phyloP scores from a whole-genome alignment of 768 basidiomycete species.

The Russula virescens region DNA sequence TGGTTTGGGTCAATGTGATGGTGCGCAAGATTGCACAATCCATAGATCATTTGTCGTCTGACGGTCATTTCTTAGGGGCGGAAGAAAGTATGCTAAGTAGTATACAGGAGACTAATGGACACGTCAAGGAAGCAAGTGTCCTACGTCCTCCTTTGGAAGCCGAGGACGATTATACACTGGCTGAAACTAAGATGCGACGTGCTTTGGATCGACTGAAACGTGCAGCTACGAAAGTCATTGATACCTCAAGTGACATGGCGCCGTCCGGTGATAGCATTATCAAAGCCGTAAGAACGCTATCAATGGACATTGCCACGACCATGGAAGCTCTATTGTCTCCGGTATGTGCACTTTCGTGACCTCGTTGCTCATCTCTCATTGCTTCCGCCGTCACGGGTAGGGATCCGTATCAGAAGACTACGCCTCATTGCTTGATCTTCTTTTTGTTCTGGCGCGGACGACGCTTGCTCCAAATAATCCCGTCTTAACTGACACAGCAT shows the following conservation, averaged over 20 bases:
- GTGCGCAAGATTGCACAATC: slow-evolving; percentile 1
- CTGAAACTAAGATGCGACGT: slow-evolving; percentile 50
- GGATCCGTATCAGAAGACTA: slow-evolving; percentile 32
- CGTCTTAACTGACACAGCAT: slow-evolving; percentile 42
- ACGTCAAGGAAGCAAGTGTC: slow-evolving; percentile 2
- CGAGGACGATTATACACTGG: slow-evolving; percentile 36
- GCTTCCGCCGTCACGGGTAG: slow-evolving; percentile 1
- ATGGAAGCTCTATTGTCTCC: slow-evolving; percentile 3
- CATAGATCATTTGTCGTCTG: not conserved
- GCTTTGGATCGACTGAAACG: slow-evolving; percentile 56
- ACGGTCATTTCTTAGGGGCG: not conserved
- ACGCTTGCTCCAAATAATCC: slow-evolving; percentile 38
- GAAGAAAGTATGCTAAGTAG: slow-evolving; percentile 4
- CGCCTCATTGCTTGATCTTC: slow-evolving; percentile 47
- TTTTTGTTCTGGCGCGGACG: slow-evolving; percentile 49
- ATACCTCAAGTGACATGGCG: slow-evolving; percentile 26
- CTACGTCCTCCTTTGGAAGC: slow-evolving; percentile 11
- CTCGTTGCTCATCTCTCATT: not conserved
- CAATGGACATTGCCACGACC: slow-evolving; percentile 32
- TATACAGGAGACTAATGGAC: slow-evolving; percentile 14
- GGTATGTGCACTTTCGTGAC: not conserved
- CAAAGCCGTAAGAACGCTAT: slow-evolving; percentile 28
- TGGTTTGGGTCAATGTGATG: slow-evolving; percentile 3
- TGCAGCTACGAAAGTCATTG: slow-evolving; percentile 43
- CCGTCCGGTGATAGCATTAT: not conserved